Evolutionary conservation across 2,329 filamentous ascomycete species (phyloP).

Genomic region (Diaporthe sp.): DNA sequence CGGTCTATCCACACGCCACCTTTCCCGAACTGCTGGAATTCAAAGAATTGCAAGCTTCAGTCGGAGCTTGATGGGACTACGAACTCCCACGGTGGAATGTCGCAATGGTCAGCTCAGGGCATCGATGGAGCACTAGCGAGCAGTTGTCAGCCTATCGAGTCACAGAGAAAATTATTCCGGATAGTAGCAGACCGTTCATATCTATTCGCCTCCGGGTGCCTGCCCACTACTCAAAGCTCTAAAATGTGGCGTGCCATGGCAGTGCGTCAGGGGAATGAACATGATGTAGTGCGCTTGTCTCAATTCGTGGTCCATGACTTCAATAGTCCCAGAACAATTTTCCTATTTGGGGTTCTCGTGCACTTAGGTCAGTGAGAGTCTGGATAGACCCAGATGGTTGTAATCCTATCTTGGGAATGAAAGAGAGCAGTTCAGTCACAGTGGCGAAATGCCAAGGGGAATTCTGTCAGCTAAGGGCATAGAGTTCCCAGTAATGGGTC

Average conservation of each 20-base stretch:
- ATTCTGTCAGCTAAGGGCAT: not conserved
- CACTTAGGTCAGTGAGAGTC: too few relatives aligned
- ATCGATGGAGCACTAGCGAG: not conserved
- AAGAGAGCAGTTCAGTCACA: not conserved
- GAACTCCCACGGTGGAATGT: not conserved
- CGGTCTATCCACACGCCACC: not conserved
- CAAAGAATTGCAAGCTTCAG: too few relatives aligned
- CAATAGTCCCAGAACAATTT: not conserved
- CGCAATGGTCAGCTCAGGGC: not conserved
- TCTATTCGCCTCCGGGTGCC: not conserved
- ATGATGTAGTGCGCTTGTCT: conserved; percentile 2
- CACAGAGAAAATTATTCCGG: not conserved
- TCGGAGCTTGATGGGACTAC: too few relatives aligned
- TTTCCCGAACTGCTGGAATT: too few relatives aligned
- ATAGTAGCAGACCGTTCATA: not conserved
- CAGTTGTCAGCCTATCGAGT: not conserved
- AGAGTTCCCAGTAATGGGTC: not conserved
- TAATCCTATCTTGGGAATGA: not conserved
- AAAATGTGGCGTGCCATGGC: not conserved
- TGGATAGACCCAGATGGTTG: not conserved
- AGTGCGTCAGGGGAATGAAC: not conserved
- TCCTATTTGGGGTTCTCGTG: not conserved
- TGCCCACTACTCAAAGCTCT: not conserved
- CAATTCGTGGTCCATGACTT: not conserved
- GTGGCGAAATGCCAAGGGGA: not conserved